phyloP scores from a whole-genome alignment of 352 stramenopile genomes.

The Achlya hypogyna region DNA sequence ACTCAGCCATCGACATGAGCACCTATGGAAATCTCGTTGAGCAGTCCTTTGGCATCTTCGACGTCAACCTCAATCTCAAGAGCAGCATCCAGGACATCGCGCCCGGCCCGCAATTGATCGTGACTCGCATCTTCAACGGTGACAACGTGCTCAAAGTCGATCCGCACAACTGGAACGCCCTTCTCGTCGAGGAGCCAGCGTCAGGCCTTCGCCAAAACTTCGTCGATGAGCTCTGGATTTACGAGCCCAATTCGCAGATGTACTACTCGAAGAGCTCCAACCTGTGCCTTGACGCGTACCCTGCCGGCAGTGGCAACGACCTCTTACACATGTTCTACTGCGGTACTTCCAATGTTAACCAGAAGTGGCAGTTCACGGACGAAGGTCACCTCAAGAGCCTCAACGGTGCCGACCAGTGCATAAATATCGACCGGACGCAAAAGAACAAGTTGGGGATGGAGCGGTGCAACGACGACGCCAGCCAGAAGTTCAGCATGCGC shows the following conservation, averaged over 20 bases:
- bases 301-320: constrained; percentile 33
- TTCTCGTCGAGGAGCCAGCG: constrained; percentile 38
- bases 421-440: constrained; percentile 25
- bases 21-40: constrained; percentile 46
- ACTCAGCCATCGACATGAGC: constrained; percentile 48
- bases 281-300: constrained; percentile 54
- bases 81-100: constrained; percentile 42
- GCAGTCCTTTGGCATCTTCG: constrained; percentile 48
- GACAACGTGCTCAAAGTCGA: constrained; percentile 39
- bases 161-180: constrained; percentile 36
- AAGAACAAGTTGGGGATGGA: constrained; percentile 31
- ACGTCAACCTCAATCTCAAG: constrained; percentile 44
- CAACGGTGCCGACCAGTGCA: constrained; percentile 22
- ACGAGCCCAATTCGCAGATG: constrained; percentile 32
- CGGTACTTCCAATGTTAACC: constrained; percentile 23
- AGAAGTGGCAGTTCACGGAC: background rate
- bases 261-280: constrained; percentile 60
- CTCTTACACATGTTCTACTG: constrained; percentile 50
- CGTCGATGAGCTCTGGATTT: constrained; percentile 42
- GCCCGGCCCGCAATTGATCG: constrained; percentile 21
- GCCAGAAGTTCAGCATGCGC: constrained; percentile 22
- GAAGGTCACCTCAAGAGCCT: constrained; percentile 28
- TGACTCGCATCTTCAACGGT: constrained; percentile 34
- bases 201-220: background rate
- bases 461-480: constrained; percentile 20